Evolutionary conservation across 2,329 filamentous ascomycete species (phyloP), one percentile per base, ranked within the genome.

Genomic region (Dryadomyces sulphureus): DNA sequence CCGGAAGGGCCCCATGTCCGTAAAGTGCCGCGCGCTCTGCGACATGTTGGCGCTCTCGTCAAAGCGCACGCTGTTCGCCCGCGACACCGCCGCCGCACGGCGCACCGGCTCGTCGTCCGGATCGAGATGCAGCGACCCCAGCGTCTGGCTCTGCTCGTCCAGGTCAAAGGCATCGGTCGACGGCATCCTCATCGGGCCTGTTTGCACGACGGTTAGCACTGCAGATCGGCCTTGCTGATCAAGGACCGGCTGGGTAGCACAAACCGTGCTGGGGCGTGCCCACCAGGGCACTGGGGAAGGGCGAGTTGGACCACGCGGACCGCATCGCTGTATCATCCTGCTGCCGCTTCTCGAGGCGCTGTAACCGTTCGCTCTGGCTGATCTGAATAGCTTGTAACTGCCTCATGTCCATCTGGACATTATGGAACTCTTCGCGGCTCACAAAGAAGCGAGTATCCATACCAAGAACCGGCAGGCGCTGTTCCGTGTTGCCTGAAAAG

Each of bases 41-140:
- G 66, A 81, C 77, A 92, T 93, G 60, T 88, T 75, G 8, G 77
- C 88, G 58, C 87, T 94, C 60, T 96, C 90, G 59, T 96, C 92
- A 57, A 98, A 98, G 34, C 92, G 84, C 54, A 98, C 92, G 59
- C 92, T 96, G 60, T 96, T 96, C 41, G 92, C 90, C 55, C 92
- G 77, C 17, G 92, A 98, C 17, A 87, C 83, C 19, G 85, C 86
- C 45, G 92, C 86, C 1, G 52, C 52, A 52, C 90, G 77, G 34
- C 87, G 79, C 48, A 87, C 80, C 27, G 84, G 84, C 58, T 89
- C 84, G 51, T 96, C 88, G 51, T 94, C 89, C 5, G 81, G 75
- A 52, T 94, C 90, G 7, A 96, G 70, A 49, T 89, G 85, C 48
- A 95, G 72, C 45, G 84, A 86, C 44, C 81, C 82, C 42, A 94